These are phyloP conservation scores for Russula virescens DNA, from an alignment of 768 basidiomycete genomes.

Conservation along the genomic window DNA sequence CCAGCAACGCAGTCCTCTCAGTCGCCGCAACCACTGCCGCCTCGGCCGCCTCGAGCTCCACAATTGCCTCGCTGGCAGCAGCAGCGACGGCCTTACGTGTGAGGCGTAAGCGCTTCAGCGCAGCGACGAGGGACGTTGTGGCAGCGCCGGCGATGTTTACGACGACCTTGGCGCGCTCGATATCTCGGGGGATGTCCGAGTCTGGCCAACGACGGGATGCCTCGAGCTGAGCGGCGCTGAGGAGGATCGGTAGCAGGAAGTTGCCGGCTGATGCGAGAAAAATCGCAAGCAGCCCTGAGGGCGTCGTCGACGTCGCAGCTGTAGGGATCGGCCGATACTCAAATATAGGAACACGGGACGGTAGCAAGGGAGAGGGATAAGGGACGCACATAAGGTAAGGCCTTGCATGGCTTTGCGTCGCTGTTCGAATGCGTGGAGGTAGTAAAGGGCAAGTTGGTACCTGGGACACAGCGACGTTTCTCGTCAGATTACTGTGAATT, in stretches of 20 bases:
- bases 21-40: neutral
- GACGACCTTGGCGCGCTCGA: constrained; percentile 19
- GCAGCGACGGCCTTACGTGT: neutral
- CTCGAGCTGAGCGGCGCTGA: constrained; percentile 16
- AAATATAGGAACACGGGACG: neutral
- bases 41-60: neutral
- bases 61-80: neutral
- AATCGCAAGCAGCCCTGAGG: neutral
- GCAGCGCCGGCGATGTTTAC: constrained; percentile 15
- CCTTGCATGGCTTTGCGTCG: constrained; percentile 1
- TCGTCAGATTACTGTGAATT: neutral
- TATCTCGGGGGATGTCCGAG: constrained; percentile 12
- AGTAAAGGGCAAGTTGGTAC: constrained; percentile 16
- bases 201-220: constrained; percentile 16
- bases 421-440: constrained; percentile 17
- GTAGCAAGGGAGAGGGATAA: no score
- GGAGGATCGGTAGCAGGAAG: constrained; percentile 19
- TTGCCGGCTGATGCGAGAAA: constrained; percentile 11
- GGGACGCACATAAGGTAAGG: neutral
- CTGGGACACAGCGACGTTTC: neutral
- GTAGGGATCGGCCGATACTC: neutral
- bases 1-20: constrained; percentile 12
- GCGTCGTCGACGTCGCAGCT: constrained; percentile 15
- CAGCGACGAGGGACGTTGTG: constrained; percentile 11
- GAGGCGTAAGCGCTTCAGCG: constrained; percentile 10